Evolutionary conservation across 2,329 filamentous ascomycete species (phyloP), one percentile per base, ranked within the genome.

Genomic region (Trichoderma aggressivum): DNA sequence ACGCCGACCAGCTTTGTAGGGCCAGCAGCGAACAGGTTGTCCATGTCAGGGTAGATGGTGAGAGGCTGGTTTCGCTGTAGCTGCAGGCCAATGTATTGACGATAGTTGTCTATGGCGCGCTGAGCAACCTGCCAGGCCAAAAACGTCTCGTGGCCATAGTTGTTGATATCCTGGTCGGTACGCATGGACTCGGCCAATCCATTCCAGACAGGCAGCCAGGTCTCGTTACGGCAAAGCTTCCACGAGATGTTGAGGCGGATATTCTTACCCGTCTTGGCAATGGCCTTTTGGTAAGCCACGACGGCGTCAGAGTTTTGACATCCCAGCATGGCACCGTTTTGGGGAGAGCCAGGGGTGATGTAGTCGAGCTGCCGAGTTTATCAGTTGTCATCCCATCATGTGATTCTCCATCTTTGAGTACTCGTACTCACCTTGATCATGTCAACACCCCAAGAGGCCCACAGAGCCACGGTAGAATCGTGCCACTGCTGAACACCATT

Each of bases 151-250:
- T 70, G 70, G 26, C 71, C 71, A 24, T 72, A 72, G 71, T 65
- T 67, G 61, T 72, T 60, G 18, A 72, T 47, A 18, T 72, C 71
- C 34, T 72, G 71, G 43, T 72, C 71, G 3, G 68, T 71, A 14
- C 71, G 67, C 67, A 72, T 70, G 2, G 71, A 70, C 16, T 72
- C 71, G 16, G 71, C 55, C 18, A 72, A 32, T 18, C 34, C 50
- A 16, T 55, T 71, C 71, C 71, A 72, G 16, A 72, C 68, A 24
- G 71, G 71, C 53, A 72, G 24, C 68, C 68, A 72, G 18, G 71
- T 72, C 50, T 72, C 71, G 28, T 72, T 72, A 12, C 71, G 71
- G 61, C 71, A 72, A 2, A 72, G 68, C 55, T 72, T 72, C 71
- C 71, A 72, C 24, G 71, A 72, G 55, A 72, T 66, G 32, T 72